Evolutionary conservation across 352 stramenopile species (phyloP).

Genomic region (Phytopythium kandeliae): DNA sequence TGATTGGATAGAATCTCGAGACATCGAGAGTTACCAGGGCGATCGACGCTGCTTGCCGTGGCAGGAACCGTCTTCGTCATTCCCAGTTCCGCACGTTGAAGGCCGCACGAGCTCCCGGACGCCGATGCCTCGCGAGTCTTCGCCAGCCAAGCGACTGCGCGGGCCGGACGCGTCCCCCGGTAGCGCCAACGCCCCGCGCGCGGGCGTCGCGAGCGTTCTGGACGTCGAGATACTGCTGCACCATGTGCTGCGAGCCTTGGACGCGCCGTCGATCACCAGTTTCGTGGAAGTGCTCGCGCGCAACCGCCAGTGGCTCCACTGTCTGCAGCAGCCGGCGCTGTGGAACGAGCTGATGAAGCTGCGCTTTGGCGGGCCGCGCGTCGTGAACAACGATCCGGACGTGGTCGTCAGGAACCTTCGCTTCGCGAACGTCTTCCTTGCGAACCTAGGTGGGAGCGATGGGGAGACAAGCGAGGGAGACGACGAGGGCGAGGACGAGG

Average conservation of each 20-base stretch:
- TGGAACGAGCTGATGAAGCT: slow-evolving; percentile 17
- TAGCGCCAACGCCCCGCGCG: neutral
- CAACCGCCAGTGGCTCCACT: slow-evolving; percentile 14
- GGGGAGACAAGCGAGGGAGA: slow-evolving; percentile 4
- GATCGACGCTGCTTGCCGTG: too few species aligned
- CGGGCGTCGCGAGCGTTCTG: slow-evolving; percentile 12
- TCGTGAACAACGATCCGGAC: neutral
- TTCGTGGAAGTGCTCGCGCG: slow-evolving; percentile 24
- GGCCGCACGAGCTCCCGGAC: neutral
- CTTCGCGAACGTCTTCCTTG: neutral
- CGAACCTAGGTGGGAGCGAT: neutral
- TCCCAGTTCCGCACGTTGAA: neutral
- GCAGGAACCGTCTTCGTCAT: too few species aligned
- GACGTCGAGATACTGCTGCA: slow-evolving; percentile 27
- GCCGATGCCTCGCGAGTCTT: neutral
- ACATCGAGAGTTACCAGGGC: too few species aligned
- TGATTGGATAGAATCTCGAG: too few species aligned
- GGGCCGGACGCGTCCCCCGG: neutral
- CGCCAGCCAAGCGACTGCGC: slow-evolving; percentile 15
- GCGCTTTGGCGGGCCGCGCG: slow-evolving; percentile 15
- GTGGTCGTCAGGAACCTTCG: neutral
- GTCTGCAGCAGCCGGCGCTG: slow-evolving; percentile 16
- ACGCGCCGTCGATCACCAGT: slow-evolving; percentile 17
- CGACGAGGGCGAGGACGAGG: slow-evolving; percentile 19
- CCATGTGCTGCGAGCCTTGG: slow-evolving; percentile 19